phyloP scores from a whole-genome alignment of 805 yeast species.

The Ogataea paraovalis region DNA sequence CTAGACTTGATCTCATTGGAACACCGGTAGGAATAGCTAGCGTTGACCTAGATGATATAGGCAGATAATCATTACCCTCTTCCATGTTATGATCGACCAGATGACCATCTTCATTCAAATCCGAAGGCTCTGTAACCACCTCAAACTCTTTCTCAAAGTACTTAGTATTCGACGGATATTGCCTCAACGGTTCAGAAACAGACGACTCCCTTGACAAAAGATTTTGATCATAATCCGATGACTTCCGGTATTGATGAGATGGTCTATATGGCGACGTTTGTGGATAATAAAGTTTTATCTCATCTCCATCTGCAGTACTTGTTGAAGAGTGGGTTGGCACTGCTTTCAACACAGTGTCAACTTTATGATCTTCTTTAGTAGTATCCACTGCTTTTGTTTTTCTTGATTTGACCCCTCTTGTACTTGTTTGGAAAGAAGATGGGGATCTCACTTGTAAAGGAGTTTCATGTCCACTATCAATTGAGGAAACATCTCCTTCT shows the following conservation, averaged over 20 bases:
- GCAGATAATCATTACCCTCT: not conserved
- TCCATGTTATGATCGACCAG: not conserved
- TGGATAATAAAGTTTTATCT: not conserved
- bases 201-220: not conserved
- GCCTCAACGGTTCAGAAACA: not conserved
- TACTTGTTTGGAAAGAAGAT: not conserved
- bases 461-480: not conserved
- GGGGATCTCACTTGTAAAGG: not conserved
- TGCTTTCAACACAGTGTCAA: not conserved
- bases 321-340: not conserved
- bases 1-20: not conserved
- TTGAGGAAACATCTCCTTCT: not conserved
- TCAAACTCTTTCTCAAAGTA: conserved; percentile 23
- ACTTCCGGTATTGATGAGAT: not conserved
- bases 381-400: not conserved
- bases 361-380: not conserved
- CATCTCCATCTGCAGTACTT: conserved; percentile 2
- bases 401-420: not conserved
- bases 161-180: conserved; percentile 13
- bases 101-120: not conserved
- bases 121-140: not conserved
- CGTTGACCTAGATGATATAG: not conserved
- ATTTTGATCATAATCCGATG: not conserved
- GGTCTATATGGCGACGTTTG: not conserved
- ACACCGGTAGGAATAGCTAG: not conserved